Base-by-base conservation (phyloP, 179 eudicot genomes). In the Actinidia chinensis region DNA sequence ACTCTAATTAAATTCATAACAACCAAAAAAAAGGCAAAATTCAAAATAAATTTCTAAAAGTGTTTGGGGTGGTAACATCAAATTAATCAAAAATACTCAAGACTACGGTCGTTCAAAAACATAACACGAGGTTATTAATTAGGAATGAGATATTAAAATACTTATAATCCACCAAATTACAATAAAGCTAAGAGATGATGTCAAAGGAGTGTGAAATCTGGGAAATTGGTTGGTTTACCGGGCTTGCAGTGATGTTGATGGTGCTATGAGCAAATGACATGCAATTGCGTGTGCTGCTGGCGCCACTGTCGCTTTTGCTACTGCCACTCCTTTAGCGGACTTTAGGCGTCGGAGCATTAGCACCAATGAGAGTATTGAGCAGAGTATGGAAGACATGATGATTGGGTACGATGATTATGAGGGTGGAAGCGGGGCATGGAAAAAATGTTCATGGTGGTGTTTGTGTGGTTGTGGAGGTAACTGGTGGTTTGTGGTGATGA, bases 331-430 rank as follows among this genome's bases (percentile, higher is more conserved):
- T 6, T 87, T 89, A 0, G 71, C 70, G 13, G 79, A 80, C 47
- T 87, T 89, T 23, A 86, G 82, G 50, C 95, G 88, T 13, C 93
- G 84, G 54, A 95, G 89, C 82, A 90, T 84, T 70, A 89, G 42
- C 12, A 85, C n/a, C 58, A 51, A 95, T 84, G 4, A 89, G 68
- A 85, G 15, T 44, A 90, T 84, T 47, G 88, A 77, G 22, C 84
- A 54, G 71, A 95, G 80, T 23, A 95, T 79, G 68, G 91, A 40
- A 18, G 88, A 33, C 20, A 91, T 76, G 79, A 86, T 78, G 67
- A 87, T 75, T n/a, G 8, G 94, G 97, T 61, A 91, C 66, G 80
- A 84, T 81, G 52, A 93, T 83, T 0, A 87, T 52, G 44, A 95
- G 93, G 71, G 86, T 78, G 56, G 91, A 61, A 58, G 91, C 79